Evolutionary conservation across 73 alveolate genomes (phyloP).

Genomic region (Tetrahymena thermophila): DNA sequence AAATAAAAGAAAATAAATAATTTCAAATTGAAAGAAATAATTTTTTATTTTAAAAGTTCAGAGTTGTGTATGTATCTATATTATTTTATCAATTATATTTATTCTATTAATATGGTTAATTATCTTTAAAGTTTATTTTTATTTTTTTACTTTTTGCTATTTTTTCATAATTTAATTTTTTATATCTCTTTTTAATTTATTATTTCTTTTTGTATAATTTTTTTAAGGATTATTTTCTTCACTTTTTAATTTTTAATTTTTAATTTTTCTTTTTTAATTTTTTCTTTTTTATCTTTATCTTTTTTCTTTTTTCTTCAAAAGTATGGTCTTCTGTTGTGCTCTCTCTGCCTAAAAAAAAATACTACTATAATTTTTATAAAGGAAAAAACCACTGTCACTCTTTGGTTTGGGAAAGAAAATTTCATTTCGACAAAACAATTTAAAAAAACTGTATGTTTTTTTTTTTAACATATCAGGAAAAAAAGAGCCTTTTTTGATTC

Average conservation of each 20-base stretch:
- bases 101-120: too few species aligned
- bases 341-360: background rate
- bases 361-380: background rate
- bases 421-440: background rate
- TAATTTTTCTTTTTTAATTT: background rate
- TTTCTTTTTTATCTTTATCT: background rate
- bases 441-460: background rate
- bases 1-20: too few species aligned
- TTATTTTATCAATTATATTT: too few species aligned
- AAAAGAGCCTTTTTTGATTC: background rate
- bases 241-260: background rate
- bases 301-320: background rate
- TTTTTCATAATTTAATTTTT: too few species aligned
- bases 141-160: too few species aligned
- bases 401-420: background rate
- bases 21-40: too few species aligned
- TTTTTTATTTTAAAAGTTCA: too few species aligned
- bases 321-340: background rate
- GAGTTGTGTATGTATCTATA: too few species aligned
- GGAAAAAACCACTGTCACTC: slow-evolving; percentile 1
- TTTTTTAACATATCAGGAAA: background rate
- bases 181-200: background rate
- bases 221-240: background rate
- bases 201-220: background rate
- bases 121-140: too few species aligned